These are phyloP conservation scores for Meyerozyma elateridarum DNA, from an alignment of 1,139 yeast species.

Conservation along the genomic window DNA sequence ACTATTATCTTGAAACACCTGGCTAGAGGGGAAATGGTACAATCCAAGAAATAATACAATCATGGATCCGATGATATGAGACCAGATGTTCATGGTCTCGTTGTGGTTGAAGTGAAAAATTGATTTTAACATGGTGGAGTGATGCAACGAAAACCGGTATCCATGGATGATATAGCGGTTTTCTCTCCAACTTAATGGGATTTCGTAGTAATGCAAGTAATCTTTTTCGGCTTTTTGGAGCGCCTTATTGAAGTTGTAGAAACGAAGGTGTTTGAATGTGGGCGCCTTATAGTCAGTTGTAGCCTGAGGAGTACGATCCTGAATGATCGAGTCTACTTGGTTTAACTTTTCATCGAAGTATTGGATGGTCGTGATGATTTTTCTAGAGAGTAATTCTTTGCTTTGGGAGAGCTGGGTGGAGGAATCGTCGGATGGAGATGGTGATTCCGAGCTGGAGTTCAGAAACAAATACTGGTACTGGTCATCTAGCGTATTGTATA, in stretches of 20 bases:
- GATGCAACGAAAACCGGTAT: slow-evolving; percentile 74
- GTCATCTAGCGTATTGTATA: slow-evolving; percentile 50
- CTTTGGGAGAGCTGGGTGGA: slow-evolving; percentile 18
- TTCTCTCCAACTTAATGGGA: slow-evolving; percentile 92
- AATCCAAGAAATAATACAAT: slow-evolving; percentile 53
- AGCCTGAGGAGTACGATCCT: slow-evolving; percentile 29
- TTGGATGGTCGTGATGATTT: slow-evolving; percentile 49
- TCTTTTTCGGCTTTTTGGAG: slow-evolving; percentile 49
- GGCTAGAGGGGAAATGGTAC: slow-evolving; percentile 57
- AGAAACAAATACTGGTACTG: slow-evolving; percentile 47
- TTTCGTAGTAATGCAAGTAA: slow-evolving; percentile 74
- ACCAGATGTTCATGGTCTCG: slow-evolving; percentile 92
- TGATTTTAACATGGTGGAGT: slow-evolving; percentile 52
- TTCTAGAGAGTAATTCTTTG: slow-evolving; percentile 34
- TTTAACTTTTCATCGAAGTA: slow-evolving; percentile 53
- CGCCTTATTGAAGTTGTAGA: slow-evolving; percentile 60
- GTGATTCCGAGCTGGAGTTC: slow-evolving; percentile 10
- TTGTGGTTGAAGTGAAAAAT: slow-evolving; percentile 65
- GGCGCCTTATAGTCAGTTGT: slow-evolving; percentile 25
- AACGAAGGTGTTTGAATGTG: slow-evolving; percentile 36
- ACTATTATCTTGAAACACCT: slow-evolving; percentile 35
- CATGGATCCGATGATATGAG: slow-evolving; percentile 71
- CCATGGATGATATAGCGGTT: slow-evolving; percentile 82
- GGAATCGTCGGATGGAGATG: slow-evolving; percentile 10
- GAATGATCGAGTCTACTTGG: slow-evolving; percentile 47